Evolutionary conservation across 306 rosid genomes (phyloP), one percentile per base, ranked within the genome.

Genomic region (Ormosia semicastrata): DNA sequence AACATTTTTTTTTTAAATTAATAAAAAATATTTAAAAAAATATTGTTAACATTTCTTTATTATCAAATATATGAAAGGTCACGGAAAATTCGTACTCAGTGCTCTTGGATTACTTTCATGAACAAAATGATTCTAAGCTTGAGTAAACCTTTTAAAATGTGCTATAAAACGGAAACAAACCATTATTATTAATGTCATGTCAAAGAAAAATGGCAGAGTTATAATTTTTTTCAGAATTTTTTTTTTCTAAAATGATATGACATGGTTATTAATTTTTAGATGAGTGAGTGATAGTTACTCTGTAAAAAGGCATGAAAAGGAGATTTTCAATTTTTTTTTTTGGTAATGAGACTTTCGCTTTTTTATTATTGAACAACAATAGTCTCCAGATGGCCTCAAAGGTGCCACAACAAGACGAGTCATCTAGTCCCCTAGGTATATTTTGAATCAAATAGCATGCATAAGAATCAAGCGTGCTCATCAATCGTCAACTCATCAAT

Each of bases 401-500:
- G 56, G 7, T 54, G 3, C 10, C 7, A 54, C 30, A 54, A 54
- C 3, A 54, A 54, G 60, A 54, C 2, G 10, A 54, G 11, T 5
- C 11, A 54, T 54, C 60, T 7, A 66, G 14, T 66, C 13, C 13
- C 44, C 17, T 11, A 0, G 41, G 8, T 13, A 75, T 9, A 32
- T 24, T 17, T 6, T 3, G 43, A 50, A 33, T 10, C 50, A 41
- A 41, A 30, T 13, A 75, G 3, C 41, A 29, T 6, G 33, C 70
- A 74, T 75, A 53, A 37, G 0, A 40, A 13, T 78, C 73, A 66
- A 40, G 75, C 74, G 0, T 78, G 41, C 7, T 78, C 82, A 41
- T 78, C 80, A 71, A 78, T 60, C 8, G 71, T 29, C 37, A 83
- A 54, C 57, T 78, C 86, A 34, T 78, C 86, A 10, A 78, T 53